Evolutionary conservation across 2,329 filamentous ascomycete species (phyloP), one percentile per base, ranked within the genome.

Genomic region (Trichophyton schoenleinii): DNA sequence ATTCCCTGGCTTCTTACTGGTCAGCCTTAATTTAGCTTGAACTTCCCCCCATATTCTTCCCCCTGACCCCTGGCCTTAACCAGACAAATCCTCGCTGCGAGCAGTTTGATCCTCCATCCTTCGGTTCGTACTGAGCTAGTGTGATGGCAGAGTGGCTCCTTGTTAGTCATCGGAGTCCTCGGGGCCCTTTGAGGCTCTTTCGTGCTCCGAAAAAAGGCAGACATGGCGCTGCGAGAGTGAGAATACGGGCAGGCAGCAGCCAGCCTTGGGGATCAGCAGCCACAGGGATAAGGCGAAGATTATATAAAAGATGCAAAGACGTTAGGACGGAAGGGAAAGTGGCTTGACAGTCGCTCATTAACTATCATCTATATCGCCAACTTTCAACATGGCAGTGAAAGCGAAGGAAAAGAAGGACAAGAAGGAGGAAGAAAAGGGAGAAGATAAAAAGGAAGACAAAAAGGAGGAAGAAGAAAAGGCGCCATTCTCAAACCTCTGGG

Each of bases 401-500:
- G 34, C 8, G 9, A 38, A 38, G 34, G 11, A 8, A 3, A 38
- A 38, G 34, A 38, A 38, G 34, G 9, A 13, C 34, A 22, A 22
- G 22, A 22, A 22, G 22, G 34, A 38, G 18, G 6, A 44, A 11
- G 20, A 58, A 11, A 58, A 20, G 55, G 55, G 31, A 4, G 34
- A 25, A n/a, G 55, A 57, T 5, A 18, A 38, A 11, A 38, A 25
- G 25, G 22, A 20, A 9, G 20, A 20, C 3, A n/a, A 20, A 31
- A 18, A 25, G 22, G 25, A 57, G 15, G 34, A 58, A 15, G 62
- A 66, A 46, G 46, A 64, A 46, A 66, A 62, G 28, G 62, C 66
- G n/a, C 64, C 66, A 8, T 46, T 68, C 34, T 63, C 49, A 55
- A 69, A 68, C 46, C 68, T 67, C 61, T 68, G 65, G 67, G 68